Evolutionary conservation across 1,284 basidiomycete species (phyloP).

Genomic region (Hymenochaete sp.): DNA sequence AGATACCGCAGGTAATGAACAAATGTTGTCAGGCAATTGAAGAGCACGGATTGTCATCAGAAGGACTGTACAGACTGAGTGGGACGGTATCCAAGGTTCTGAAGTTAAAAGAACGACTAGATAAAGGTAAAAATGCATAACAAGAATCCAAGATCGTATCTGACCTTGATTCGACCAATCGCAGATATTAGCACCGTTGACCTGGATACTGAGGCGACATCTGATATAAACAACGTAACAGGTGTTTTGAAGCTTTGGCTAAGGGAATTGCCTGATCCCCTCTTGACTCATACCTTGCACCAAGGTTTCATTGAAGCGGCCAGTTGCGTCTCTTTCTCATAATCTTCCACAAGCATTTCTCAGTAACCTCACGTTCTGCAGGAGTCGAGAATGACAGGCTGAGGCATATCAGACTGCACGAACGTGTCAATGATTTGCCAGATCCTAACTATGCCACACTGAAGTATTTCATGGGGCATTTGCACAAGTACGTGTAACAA

Average conservation of each 20-base stretch:
- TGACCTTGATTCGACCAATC: conserved; percentile 4
- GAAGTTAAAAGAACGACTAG: conserved; percentile 76
- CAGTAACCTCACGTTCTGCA: conserved; percentile 26
- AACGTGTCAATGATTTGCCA: conserved; percentile 94
- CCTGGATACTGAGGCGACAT: conserved; percentile 75
- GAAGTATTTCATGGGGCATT: conserved; percentile 91
- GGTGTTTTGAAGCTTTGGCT: conserved; percentile 95
- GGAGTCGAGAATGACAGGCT: conserved; percentile 90
- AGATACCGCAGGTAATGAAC: conserved; percentile 81
- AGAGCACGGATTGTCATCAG: conserved; percentile 72
- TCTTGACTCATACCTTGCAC: conserved; percentile 81
- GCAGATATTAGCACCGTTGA: conserved; percentile 81
- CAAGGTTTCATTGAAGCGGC: conserved; percentile 93
- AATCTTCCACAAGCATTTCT: neutral
- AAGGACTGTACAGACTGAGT: conserved; percentile 91
- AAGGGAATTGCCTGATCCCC: conserved; percentile 89
- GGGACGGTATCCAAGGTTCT: conserved; percentile 87
- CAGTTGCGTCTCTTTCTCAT: conserved; percentile 44
- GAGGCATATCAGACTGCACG: conserved; percentile 91
- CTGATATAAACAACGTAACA: conserved; percentile 94
- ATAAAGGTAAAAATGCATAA: conserved; percentile 55
- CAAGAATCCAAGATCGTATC: neutral
- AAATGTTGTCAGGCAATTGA: conserved; percentile 93
- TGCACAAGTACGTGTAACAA: conserved; percentile 59
- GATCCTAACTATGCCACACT: conserved; percentile 97